Evolutionary conservation across 148 eudicot genomes (phyloP).

Genomic region (Rhododendron mucronatum): DNA sequence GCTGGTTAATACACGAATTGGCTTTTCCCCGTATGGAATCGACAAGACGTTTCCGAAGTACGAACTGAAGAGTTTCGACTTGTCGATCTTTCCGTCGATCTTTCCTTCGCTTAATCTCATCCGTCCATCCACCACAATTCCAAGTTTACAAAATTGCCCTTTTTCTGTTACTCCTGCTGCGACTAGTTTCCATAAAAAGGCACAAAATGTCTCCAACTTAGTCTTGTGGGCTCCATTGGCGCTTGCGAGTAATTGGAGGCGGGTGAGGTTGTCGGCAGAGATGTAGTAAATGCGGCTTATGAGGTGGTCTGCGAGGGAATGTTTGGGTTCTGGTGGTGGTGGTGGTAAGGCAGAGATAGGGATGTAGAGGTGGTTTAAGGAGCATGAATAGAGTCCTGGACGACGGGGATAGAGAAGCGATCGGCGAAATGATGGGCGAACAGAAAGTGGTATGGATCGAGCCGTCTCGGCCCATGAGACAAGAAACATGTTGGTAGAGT

Average conservation of each 20-base stretch:
- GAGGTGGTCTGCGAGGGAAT: neutral
- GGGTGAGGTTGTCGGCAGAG: conserved; percentile 18
- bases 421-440: conserved; percentile 41
- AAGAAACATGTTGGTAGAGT: conserved; percentile 69
- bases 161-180: conserved; percentile 8
- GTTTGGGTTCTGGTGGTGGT: conserved; percentile 3
- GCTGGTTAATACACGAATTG: conserved; percentile 37
- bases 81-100: conserved; percentile 12
- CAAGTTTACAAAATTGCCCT: conserved; percentile 31
- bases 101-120: conserved; percentile 25
- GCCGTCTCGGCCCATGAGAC: conserved; percentile 69
- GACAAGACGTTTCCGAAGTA: conserved; percentile 66
- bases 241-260: conserved; percentile 32
- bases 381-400: conserved; percentile 45
- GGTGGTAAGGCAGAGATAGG: conserved; percentile 24
- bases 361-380: conserved; percentile 31
- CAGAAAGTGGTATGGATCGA: conserved; percentile 21
- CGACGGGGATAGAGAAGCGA: conserved; percentile 47
- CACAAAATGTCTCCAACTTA: conserved; percentile 46
- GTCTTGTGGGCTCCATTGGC: conserved; percentile 2
- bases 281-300: conserved; percentile 50
- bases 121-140: conserved; percentile 71
- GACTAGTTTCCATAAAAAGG: conserved; percentile 53
- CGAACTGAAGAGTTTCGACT: neutral
- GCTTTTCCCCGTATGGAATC: conserved; percentile 1